Base-by-base conservation (phyloP, 495 filamentous ascomycete species). In the Penicillium daleae region DNA sequence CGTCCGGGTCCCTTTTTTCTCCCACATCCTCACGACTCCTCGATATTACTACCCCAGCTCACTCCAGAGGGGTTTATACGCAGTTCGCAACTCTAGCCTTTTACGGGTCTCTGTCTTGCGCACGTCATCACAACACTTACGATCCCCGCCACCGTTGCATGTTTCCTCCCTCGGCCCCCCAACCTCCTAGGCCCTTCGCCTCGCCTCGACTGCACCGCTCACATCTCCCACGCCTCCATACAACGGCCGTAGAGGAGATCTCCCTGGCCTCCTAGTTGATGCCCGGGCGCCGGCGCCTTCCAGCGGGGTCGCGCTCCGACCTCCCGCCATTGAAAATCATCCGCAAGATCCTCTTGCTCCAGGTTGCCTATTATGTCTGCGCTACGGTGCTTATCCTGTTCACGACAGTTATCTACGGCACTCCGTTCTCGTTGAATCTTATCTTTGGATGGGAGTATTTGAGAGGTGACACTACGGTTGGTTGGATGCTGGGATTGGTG, bases 401-500 rank as follows among this genome's bases (percentile, higher is more conserved):
- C 85, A 93, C 92, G 17, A 87, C 88, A 6, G 82, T 97, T 17
- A 91, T 97, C 6, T 89, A 91, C 19, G 95, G 96, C 4, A 81
- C 83, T 12, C 73, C 81, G 2, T 93, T 97, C 65, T 84, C 75
- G 27, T 67, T 89, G 0, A 87, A 90, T 53, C 73, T 96, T 35
- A 75, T 98, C 1, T 83, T 97, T 53, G 87, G 86, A 65, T 97
- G 94, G 92, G 80, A 86, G 56, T 82, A 84, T n/a, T 69, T 98
- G 62, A 80, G 93, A 61, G 93, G 92, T 39, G 96, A 98, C 79
- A 97, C 90, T 6, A 93, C 92, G 7, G 84, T 92, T 39, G 95
- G 95, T 46, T 99, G 94, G 94, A 90, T 93, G 74, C 68, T 96
- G 65, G 92, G 91, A 4, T 80, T 97, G 59, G 87, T 96, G 12